Evolutionary conservation across 2,329 filamentous ascomycete species (phyloP).

Genomic region (Rhynchosporium secalis): DNA sequence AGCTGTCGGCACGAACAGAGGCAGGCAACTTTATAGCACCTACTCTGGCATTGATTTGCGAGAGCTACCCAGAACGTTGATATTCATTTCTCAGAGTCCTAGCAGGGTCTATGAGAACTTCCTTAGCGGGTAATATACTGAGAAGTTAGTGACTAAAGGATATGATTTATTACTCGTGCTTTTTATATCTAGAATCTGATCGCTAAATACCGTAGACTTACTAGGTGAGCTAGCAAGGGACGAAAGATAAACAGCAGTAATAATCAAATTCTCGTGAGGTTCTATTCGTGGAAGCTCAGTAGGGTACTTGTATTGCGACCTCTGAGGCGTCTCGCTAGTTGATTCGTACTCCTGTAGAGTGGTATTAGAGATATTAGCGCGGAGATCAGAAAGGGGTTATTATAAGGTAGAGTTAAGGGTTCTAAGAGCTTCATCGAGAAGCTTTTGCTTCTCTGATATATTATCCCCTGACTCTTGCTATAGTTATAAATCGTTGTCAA

Average conservation of each 20-base stretch:
- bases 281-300: constrained; percentile 75
- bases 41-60: constrained; percentile 48
- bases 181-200: constrained; percentile 34
- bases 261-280: constrained; percentile 56
- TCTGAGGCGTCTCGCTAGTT: constrained; percentile 84
- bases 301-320: constrained; percentile 75
- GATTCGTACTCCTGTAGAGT: constrained; percentile 76
- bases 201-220: constrained; percentile 29
- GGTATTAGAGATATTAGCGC: constrained; percentile 65
- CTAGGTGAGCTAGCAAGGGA: constrained; percentile 31
- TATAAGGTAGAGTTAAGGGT: constrained; percentile 53
- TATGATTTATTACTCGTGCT: constrained; percentile 33
- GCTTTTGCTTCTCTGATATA: constrained; percentile 47
- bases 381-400: constrained; percentile 69
- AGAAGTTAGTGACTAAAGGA: constrained; percentile 32
- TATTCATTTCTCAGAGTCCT: constrained; percentile 18
- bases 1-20: no score
- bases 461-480: constrained; percentile 64
- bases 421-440: no score
- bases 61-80: constrained; percentile 28
- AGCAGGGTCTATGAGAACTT: constrained; percentile 22
- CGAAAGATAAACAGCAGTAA: constrained; percentile 43
- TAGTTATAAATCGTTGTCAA: constrained; percentile 68
- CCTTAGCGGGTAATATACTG: constrained; percentile 9
- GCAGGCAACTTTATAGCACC: no score